Evolutionary conservation across 2,329 filamentous ascomycete species (phyloP), one percentile per base, ranked within the genome.

Genomic region (Rutstroemia sp.): DNA sequence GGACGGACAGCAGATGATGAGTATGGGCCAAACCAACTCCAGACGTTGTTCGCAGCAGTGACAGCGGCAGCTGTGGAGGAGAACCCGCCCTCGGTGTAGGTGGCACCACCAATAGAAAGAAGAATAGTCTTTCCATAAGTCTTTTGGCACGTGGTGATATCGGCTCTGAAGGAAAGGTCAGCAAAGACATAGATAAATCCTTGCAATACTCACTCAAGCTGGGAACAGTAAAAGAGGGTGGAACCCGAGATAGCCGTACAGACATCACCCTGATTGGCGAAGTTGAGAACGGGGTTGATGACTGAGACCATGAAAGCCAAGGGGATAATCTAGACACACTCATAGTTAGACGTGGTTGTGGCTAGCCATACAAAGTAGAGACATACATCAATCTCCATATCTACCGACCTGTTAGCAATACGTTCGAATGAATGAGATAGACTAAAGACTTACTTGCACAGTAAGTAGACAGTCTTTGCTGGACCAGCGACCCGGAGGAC

Each of bases 31-130:
- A 90, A 90, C 60, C 84, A 86, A 51, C 79, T 74, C 87, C 87
- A 91, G 56, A 91, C 72, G 19, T 79, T 74, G 54, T 85, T 71
- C 0, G 87, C 87, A 2, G 79, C 79, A 1, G 73, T 67, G 19
- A 74, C 68, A 5, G 86, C 86, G 0, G 74, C 77, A 0, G 70
- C 61, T 1, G 73, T 63, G n/a, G 75, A 79, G 39, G 70, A 65
- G 73, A 88, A 88, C 25, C 85, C 85, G 34, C 82, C 85, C 68
- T 88, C 84, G 18, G 75, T 81, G 69, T 88, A 88, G 1, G 84
- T 85, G 2, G 82, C 82, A 34, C 88, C 87, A 18, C 86, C 87
- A 46, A 91, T 75, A 2, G 87, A 90, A 9, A 91, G 75, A 46
- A 89, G 68, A 62, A 91, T 84, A 1, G 85, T 88, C 72, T 90